Conservation (phyloP, 306 rosid genomes). For the Delonix regia region DNA sequence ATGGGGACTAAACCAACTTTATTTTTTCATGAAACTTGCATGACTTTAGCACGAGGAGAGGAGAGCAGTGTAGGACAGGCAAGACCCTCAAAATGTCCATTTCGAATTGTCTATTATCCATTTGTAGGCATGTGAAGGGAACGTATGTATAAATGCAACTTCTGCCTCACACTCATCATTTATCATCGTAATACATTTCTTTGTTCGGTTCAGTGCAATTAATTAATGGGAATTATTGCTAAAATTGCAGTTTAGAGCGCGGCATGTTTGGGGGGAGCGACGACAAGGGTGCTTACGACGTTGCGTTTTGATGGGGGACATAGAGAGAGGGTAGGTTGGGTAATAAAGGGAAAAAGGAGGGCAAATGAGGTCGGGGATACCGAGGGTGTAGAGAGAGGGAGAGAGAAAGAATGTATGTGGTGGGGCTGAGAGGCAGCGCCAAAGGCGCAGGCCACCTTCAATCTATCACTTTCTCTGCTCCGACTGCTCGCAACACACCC, state of each 20-base stretch:
- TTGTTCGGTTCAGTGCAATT: not conserved
- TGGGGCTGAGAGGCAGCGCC: constrained; percentile 49
- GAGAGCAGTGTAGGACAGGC: constrained; percentile 46
- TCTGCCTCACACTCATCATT: not conserved
- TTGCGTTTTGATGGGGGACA: not conserved
- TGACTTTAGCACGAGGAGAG: constrained; percentile 32
- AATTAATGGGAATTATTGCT: too few species aligned
- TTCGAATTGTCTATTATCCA: constrained; percentile 48
- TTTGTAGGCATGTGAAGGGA: constrained; percentile 51
- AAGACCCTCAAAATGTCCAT: constrained; percentile 44
- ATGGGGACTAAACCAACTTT: constrained; percentile 36
- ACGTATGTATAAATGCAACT: not conserved
- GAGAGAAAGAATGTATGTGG: constrained; percentile 21
- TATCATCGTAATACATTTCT: not conserved
- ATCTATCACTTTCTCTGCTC: constrained; percentile 24
- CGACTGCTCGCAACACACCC: not conserved
- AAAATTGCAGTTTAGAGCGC: too few species aligned
- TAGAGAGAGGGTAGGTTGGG: not conserved
- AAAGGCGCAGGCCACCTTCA: constrained; percentile 54
- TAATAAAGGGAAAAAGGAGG: not conserved
- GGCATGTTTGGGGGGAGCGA: too few species aligned
- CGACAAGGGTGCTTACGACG: too few species aligned
- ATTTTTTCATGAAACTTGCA: constrained; percentile 31
- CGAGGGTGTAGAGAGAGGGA: constrained; percentile 12
- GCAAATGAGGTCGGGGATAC: not conserved